These are phyloP conservation scores for Pseudopyricularia cyperi DNA, from an alignment of 2,329 filamentous ascomycete genomes.

Conservation along the genomic window DNA sequence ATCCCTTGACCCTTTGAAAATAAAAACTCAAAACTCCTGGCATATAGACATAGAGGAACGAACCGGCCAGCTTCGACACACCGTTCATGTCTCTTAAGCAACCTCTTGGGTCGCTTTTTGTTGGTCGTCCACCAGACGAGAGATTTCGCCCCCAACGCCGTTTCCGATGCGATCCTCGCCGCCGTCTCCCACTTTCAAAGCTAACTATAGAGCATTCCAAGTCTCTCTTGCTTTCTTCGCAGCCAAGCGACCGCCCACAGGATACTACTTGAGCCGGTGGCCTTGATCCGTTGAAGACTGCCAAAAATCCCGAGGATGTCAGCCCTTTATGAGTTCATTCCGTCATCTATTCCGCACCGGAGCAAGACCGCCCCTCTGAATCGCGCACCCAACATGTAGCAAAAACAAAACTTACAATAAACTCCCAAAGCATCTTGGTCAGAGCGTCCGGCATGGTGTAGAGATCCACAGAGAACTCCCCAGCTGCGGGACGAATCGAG, in stretches of 20 bases:
- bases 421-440: constrained; percentile 93
- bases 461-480: constrained; percentile 95
- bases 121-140: not conserved
- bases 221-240: not conserved
- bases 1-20: not conserved
- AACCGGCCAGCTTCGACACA: not conserved
- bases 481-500: constrained; percentile 40
- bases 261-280: constrained; percentile 2
- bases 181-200: too few species aligned
- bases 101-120: not conserved
- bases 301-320: too few species aligned
- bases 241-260: not conserved
- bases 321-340: too few species aligned
- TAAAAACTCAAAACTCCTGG: not conserved
- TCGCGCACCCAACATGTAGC: too few species aligned
- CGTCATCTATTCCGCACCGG: not conserved
- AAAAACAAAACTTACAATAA: constrained; percentile 36
- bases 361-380: not conserved
- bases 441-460: constrained; percentile 89
- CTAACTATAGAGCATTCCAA: not conserved
- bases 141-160: not conserved
- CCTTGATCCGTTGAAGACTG: constrained; percentile 3
- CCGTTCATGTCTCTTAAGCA: not conserved
- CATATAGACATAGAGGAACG: not conserved
- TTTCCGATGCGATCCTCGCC: not conserved